A percentile compares a stretch with the other conserved stretches of the same genome.
These are phyloP conservation scores for thale cress (Arabidopsis thaliana) DNA, from an alignment of 345 rosid species.

Conservation along the genomic window DNA sequence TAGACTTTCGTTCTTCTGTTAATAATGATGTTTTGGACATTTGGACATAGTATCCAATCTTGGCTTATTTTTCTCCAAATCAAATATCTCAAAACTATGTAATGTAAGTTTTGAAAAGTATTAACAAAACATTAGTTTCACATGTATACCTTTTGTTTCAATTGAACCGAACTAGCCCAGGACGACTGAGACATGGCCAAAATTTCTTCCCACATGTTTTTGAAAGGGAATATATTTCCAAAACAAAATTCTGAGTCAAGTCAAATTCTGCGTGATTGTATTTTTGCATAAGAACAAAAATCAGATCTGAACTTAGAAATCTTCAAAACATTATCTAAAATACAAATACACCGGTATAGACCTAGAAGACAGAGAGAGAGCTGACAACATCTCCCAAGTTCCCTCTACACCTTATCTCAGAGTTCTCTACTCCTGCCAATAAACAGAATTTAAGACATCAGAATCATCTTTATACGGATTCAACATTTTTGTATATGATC, in stretches of 20 bases:
- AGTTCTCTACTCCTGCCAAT: constrained; percentile 38
- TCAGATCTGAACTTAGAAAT: constrained; percentile 16
- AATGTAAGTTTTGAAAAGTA: background rate
- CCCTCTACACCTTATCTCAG: constrained; percentile 21
- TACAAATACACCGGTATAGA: constrained; percentile 15
- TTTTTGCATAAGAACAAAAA: constrained; percentile 7
- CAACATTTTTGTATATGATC: constrained; percentile 6
- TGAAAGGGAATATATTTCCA: background rate
- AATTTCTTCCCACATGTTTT: background rate
- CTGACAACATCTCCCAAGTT: background rate
- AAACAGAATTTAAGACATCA: constrained; percentile 15
- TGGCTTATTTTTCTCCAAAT: background rate
- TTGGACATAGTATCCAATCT: too few relatives aligned
- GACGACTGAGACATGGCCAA: background rate
- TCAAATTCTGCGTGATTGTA: background rate
- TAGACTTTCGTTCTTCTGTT: background rate
- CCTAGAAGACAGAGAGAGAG: background rate
- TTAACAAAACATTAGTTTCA: background rate
- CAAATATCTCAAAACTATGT: background rate
- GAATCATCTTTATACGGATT: background rate
- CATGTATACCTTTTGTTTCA: too few relatives aligned
- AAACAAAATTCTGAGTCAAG: background rate
- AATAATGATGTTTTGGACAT: too few relatives aligned
- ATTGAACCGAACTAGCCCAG: background rate
- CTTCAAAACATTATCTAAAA: constrained; percentile 18